Base-by-base conservation (phyloP, 441 rosid species). In the Syzygium malaccense region DNA sequence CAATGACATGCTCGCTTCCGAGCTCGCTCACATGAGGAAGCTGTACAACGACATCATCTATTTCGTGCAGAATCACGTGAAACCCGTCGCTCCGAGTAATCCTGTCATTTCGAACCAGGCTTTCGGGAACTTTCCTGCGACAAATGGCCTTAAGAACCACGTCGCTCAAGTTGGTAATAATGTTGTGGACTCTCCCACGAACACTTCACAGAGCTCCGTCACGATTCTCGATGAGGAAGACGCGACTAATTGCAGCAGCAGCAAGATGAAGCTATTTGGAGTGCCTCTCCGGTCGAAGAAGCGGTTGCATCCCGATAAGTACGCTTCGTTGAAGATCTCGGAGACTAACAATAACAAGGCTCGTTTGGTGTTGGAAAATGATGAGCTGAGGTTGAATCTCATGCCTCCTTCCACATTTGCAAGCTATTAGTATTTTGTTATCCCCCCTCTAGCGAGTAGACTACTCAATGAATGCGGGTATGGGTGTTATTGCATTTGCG, bases 351-450 rank as follows among this genome's bases (percentile, higher is more conserved):
- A 94, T 30, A 92, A 90, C 89, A 96, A 95, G 93, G 89, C 98
- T 84, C 93, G 98, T 80, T 91, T 96, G 90, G 93, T 94, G 85
- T 91, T 92, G 93, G 96, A 95, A 53, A 94, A 96, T 75, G 94
- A 96, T 89, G 99, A 96, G 88, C 92, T 98, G 89, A 96, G 95
- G 88, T 92, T 98, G 93, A 95, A 96, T 93, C 97, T 98, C 86
- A 96, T 96, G 99, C 95, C 96, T 88, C 92, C 98, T 86, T 94
- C 98, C 55, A 88, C 95, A 88, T 92, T 75, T 75, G n/a, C 83
- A 25, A 75, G 83, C 28, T 75, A 75, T 41, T 75, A 75, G 83
- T 75, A 23, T 23, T 75, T 75, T 75, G 83, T 75, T 41, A 41
- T 75, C 49, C 83, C 18, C 51, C 51, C 51, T 23, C 15, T 41